phyloP scores from a whole-genome alignment of 2,329 filamentous ascomycete genomes.

The Exophiala sp. region DNA sequence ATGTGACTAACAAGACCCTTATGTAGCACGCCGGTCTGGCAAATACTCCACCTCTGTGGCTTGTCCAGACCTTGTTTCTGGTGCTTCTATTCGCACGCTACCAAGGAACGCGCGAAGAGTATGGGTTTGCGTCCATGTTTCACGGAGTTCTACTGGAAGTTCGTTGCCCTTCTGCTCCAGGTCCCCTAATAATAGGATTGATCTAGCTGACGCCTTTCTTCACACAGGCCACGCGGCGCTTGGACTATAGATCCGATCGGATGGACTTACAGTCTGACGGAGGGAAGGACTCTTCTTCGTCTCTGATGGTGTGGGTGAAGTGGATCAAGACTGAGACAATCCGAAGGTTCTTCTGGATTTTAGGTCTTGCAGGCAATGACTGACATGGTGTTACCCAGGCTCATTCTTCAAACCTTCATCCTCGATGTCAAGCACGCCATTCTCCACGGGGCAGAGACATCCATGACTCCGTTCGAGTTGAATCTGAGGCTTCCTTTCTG shows the following conservation, averaged over 20 bases:
- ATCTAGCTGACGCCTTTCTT: background rate
- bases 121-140: constrained; percentile 9
- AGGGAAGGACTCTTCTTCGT: background rate
- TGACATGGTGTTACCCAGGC: background rate
- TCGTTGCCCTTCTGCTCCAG: background rate
- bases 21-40: constrained; percentile 4
- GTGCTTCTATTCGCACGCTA: constrained; percentile 11
- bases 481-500: constrained; percentile 4
- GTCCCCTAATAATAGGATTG: background rate
- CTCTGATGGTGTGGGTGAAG: background rate
- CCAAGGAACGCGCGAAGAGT: constrained; percentile 10
- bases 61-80: constrained; percentile 11
- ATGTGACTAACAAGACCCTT: background rate
- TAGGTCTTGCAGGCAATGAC: background rate
- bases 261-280: background rate
- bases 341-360: background rate
- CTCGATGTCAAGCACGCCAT: constrained; percentile 12
- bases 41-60: constrained; percentile 6
- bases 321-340: constrained; percentile 7
- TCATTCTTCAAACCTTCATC: constrained; percentile 9
- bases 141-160: constrained; percentile 10
- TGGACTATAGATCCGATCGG: constrained; percentile 3
- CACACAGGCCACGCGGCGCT: background rate
- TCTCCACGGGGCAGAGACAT: constrained; percentile 3
- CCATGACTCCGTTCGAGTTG: constrained; percentile 7